These are phyloP conservation scores for Abrus precatorius DNA, from an alignment of 306 rosid genomes.

Conservation along the genomic window DNA sequence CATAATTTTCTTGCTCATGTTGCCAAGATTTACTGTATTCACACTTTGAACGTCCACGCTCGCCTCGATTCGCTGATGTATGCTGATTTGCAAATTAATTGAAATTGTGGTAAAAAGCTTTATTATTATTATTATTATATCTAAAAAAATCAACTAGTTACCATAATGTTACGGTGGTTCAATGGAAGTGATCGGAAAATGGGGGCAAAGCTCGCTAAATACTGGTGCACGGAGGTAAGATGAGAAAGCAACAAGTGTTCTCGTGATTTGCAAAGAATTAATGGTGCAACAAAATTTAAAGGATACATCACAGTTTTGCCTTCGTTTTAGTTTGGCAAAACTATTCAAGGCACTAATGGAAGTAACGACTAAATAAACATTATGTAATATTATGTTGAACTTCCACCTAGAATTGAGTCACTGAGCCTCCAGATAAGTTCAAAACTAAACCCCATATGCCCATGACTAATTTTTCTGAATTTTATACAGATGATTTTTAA, in stretches of 20 bases:
- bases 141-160: too few species aligned
- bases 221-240: neutral
- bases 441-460: neutral
- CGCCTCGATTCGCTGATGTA: too few species aligned
- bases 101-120: too few species aligned
- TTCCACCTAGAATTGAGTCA: neutral
- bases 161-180: neutral
- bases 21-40: too few species aligned
- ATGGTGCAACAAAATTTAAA: neutral
- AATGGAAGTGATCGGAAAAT: neutral
- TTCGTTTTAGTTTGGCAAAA: neutral
- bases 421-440: neutral
- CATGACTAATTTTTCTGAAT: slow-evolving; percentile 28
- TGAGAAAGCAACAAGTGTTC: neutral
- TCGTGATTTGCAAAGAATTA: neutral
- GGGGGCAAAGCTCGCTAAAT: neutral
- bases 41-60: too few species aligned
- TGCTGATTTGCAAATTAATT: too few species aligned
- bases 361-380: neutral
- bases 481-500: slow-evolving; percentile 46
- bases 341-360: neutral
- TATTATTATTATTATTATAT: too few species aligned
- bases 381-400: neutral
- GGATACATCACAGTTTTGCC: slow-evolving; percentile 9
- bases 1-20: too few species aligned